Conservation (phyloP, 768 basidiomycete species). For the Collybia nuda region DNA sequence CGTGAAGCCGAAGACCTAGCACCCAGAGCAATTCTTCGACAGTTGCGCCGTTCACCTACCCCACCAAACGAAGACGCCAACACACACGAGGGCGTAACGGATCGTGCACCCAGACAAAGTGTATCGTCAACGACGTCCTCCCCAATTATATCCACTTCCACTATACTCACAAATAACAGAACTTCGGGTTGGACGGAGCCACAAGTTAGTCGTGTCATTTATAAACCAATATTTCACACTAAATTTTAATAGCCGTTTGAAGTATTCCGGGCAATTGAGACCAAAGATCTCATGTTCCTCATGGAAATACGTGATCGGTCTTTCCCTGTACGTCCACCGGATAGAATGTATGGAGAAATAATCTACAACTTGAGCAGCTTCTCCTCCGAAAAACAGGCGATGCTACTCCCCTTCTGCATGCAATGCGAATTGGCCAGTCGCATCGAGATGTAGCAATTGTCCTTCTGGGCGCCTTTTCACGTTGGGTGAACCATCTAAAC, state of each 20-base stretch:
- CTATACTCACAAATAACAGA: constrained; percentile 10
- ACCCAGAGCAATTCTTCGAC: constrained; percentile 55
- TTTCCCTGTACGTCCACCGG: constrained; percentile 60
- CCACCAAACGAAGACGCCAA: constrained; percentile 26
- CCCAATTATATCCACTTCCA: constrained; percentile 12
- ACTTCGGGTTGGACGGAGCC: constrained; percentile 47
- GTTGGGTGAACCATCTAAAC: constrained; percentile 87
- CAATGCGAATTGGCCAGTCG: constrained; percentile 75
- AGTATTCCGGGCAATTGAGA: constrained; percentile 83
- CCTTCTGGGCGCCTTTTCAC: constrained; percentile 86
- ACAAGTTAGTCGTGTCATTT: constrained; percentile 35
- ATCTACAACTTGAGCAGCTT: constrained; percentile 40
- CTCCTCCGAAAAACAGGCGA: constrained; percentile 84
- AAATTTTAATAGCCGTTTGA: constrained; percentile 41
- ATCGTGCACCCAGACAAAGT: constrained; percentile 19
- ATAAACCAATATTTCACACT: neutral
- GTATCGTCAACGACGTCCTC: constrained; percentile 18
- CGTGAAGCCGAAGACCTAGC: constrained; percentile 67
- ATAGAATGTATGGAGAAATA: neutral
- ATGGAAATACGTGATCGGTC: constrained; percentile 83
- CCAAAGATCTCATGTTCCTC: constrained; percentile 76
- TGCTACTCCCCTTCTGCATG: constrained; percentile 87
- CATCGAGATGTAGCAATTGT: constrained; percentile 86
- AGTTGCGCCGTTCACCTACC: constrained; percentile 47
- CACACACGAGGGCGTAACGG: constrained; percentile 10